Evolutionary conservation across 164 flowering plant genomes (phyloP).

Genomic region (Sedum album): DNA sequence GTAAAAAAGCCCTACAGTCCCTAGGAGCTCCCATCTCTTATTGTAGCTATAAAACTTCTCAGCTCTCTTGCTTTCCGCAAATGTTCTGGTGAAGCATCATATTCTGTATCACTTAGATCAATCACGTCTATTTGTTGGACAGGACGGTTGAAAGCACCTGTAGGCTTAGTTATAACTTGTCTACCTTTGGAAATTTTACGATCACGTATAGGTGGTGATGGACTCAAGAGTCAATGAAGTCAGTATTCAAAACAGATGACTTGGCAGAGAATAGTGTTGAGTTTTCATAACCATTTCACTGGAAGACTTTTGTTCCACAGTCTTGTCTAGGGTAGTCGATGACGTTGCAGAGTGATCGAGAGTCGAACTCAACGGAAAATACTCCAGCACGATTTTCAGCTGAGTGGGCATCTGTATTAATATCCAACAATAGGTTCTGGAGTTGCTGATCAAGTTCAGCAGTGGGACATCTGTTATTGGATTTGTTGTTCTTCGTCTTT

Average conservation of each 20-base stretch:
- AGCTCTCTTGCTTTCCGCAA: slow-evolving; percentile 51
- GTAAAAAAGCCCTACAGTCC: neutral
- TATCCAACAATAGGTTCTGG: slow-evolving; percentile 43
- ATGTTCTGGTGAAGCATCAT: slow-evolving; percentile 56
- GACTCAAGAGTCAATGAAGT: slow-evolving; percentile 71
- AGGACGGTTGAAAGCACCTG: slow-evolving; percentile 40
- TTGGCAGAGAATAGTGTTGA: neutral
- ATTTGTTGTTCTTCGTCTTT: slow-evolving; percentile 40
- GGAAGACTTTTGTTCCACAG: neutral
- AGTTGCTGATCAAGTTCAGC: slow-evolving; percentile 43
- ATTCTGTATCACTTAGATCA: slow-evolving; percentile 61
- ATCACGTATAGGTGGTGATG: slow-evolving; percentile 32
- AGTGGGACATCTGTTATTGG: slow-evolving; percentile 18
- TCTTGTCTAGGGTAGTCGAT: neutral
- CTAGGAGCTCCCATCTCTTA: slow-evolving; percentile 14
- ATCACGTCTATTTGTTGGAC: slow-evolving; percentile 31
- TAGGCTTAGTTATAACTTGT: slow-evolving; percentile 12
- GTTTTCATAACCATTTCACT: neutral
- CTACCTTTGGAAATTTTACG: slow-evolving; percentile 20
- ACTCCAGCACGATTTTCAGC: neutral
- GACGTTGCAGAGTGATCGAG: neutral
- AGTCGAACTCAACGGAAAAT: neutral
- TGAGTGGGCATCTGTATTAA: slow-evolving; percentile 26
- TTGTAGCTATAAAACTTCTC: slow-evolving; percentile 41
- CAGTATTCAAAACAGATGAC: slow-evolving; percentile 11